phyloP scores from a whole-genome alignment of 495 filamentous ascomycete genomes.

The Penicillium salamii region DNA sequence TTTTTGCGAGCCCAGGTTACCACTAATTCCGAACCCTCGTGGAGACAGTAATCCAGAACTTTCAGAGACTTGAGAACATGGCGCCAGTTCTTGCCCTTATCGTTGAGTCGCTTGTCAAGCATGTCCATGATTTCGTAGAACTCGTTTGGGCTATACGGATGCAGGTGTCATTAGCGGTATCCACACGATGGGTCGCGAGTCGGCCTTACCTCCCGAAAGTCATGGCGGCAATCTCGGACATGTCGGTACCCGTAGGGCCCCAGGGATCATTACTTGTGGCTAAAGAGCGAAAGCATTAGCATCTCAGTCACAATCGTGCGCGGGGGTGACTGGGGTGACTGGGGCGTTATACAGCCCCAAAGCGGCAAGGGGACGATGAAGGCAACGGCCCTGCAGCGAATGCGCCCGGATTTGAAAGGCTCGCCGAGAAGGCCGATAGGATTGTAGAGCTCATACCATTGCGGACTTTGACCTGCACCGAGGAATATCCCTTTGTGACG shows the following conservation, averaged over 20 bases:
- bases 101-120: constrained; percentile 97
- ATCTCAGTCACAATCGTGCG: neutral
- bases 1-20: constrained; percentile 98
- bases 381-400: constrained; percentile 11
- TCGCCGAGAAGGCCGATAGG: neutral
- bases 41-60: constrained; percentile 96
- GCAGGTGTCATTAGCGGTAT: constrained; percentile 12
- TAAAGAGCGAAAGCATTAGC: constrained; percentile 31
- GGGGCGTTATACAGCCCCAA: constrained; percentile 8
- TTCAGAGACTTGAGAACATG: constrained; percentile 98
- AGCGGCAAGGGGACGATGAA: neutral
- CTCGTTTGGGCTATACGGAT: constrained; percentile 70
- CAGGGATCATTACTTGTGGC: constrained; percentile 99
- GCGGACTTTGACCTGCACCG: constrained; percentile 96
- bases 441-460: constrained; percentile 69
- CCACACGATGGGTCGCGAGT: neutral
- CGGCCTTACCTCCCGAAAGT: constrained; percentile 87
- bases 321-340: constrained; percentile 1
- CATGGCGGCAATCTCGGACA: constrained; percentile 97
- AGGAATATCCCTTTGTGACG: constrained; percentile 98
- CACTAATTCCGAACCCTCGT: constrained; percentile 94
- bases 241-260: constrained; percentile 97
- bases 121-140: constrained; percentile 99
- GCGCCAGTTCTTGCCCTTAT: constrained; percentile 99
- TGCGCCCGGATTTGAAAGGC: neutral